Percentiles rank a stretch among this genome's conserved stretches.
phyloP scores from a whole-genome alignment of 1,284 basidiomycete species.

The Naganishia albida region DNA sequence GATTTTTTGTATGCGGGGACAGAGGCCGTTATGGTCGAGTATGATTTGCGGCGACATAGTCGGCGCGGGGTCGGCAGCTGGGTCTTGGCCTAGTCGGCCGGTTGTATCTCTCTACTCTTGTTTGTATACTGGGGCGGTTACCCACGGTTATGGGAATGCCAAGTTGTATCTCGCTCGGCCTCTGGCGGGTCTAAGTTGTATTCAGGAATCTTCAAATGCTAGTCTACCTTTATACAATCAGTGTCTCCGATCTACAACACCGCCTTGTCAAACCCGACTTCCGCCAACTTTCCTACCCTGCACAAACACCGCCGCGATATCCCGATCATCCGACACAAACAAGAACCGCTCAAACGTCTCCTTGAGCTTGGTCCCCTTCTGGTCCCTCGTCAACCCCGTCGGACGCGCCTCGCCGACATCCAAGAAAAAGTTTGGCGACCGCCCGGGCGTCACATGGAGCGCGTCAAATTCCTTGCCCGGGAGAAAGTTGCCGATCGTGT shows the following conservation, averaged over 20 bases:
- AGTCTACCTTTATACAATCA: too few relatives aligned
- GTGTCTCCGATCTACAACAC: too few relatives aligned
- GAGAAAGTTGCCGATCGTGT: constrained; percentile 74
- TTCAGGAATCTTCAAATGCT: too few relatives aligned
- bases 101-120: not conserved
- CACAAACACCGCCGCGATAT: constrained; percentile 82
- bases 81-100: constrained; percentile 4
- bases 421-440: constrained; percentile 67
- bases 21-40: constrained; percentile 52
- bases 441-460: constrained; percentile 65
- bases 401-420: constrained; percentile 40
- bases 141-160: too few relatives aligned
- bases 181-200: not conserved
- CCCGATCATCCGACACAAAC: constrained; percentile 82
- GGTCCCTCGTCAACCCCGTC: constrained; percentile 35
- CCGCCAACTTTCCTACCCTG: constrained; percentile 78
- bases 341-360: constrained; percentile 46
- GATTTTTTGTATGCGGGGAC: constrained; percentile 53
- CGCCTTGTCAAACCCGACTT: not conserved
- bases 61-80: constrained; percentile 26
- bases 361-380: constrained; percentile 46
- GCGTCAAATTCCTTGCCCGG: constrained; percentile 90
- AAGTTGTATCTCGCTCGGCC: not conserved
- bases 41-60: constrained; percentile 45
- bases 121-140: not conserved